Conservation (phyloP, 352 stramenopile species). For the Pythium coloratum region DNA sequence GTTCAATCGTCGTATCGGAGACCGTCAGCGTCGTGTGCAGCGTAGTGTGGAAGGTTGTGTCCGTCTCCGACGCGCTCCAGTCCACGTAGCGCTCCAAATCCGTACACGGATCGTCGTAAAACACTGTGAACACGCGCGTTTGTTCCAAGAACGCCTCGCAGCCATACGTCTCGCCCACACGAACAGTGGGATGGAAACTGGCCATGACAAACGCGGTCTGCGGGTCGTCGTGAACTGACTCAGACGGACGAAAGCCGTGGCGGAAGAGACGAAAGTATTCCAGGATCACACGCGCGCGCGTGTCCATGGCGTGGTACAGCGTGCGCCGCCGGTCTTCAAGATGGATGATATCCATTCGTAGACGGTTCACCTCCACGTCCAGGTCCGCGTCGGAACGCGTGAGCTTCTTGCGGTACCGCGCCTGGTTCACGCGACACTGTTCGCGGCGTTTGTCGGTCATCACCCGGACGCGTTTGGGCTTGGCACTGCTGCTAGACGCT, state of each 20-base stretch:
- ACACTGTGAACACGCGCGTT: slow-evolving; percentile 7
- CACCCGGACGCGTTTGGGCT: slow-evolving; percentile 25
- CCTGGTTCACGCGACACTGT: slow-evolving; percentile 37
- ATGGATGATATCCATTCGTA: neutral
- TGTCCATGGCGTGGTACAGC: slow-evolving; percentile 4
- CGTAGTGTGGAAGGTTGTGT: slow-evolving; percentile 1
- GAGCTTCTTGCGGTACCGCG: slow-evolving; percentile 26
- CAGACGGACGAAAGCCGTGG: slow-evolving; percentile 4
- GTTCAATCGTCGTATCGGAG: slow-evolving; percentile 5
- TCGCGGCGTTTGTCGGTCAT: slow-evolving; percentile 33
- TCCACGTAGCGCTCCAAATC: neutral
- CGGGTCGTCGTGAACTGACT: neutral
- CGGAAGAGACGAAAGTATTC: slow-evolving; percentile 29
- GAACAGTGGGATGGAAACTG: neutral
- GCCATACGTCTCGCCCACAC: slow-evolving; percentile 7
- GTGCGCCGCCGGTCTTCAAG: neutral
- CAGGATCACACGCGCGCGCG: slow-evolving; percentile 15
- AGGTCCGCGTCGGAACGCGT: neutral
- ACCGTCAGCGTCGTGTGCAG: slow-evolving; percentile 3
- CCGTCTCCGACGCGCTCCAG: neutral
- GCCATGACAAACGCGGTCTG: slow-evolving; percentile 17
- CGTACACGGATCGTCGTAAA: slow-evolving; percentile 5
- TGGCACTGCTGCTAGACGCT: neutral
- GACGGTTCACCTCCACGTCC: neutral
- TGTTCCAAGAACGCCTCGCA: slow-evolving; percentile 14